Conservation (phyloP, 257 asterid species). For the Echites panduratus region DNA sequence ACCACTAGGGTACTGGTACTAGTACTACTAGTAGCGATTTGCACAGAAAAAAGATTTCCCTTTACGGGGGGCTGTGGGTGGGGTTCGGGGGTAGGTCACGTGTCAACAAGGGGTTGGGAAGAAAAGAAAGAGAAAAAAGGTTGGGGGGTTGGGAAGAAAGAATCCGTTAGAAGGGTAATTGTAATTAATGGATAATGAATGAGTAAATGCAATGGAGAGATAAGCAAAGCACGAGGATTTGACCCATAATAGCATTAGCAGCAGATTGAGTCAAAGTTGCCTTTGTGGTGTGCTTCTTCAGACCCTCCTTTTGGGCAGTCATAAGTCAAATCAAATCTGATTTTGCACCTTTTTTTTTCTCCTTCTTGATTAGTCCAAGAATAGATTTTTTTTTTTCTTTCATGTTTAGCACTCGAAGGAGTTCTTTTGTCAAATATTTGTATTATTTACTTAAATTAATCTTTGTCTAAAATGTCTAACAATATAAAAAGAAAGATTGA, state of each 20-base stretch:
- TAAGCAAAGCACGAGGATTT: conserved; percentile 33
- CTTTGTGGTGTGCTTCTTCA: too few species aligned
- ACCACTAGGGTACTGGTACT: too few species aligned
- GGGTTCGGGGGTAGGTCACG: not conserved
- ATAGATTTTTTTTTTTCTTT: too few species aligned
- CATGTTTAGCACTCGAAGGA: conserved; percentile 1
- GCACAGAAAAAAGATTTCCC: too few species aligned
- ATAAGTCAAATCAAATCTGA: conserved; percentile 39
- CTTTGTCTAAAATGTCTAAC: too few species aligned
- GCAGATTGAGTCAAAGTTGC: too few species aligned
- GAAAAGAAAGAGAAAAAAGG: not conserved
- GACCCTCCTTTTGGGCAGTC: conserved; percentile 20
- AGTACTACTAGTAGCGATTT: too few species aligned
- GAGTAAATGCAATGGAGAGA: conserved; percentile 19
- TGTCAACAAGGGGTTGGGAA: not conserved
- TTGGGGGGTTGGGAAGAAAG: not conserved
- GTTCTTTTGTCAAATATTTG: not conserved
- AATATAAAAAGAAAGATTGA: too few species aligned
- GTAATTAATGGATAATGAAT: conserved; percentile 20
- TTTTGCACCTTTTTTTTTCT: conserved; percentile 12
- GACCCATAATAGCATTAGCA: conserved; percentile 21
- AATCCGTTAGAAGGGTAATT: conserved; percentile 7
- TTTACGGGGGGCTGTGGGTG: too few species aligned
- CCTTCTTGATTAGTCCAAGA: conserved; percentile 19
- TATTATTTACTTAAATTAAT: too few species aligned